Evolutionary conservation across 352 stramenopile species (phyloP).

Genomic region (Phytopythium chamaehyphon): DNA sequence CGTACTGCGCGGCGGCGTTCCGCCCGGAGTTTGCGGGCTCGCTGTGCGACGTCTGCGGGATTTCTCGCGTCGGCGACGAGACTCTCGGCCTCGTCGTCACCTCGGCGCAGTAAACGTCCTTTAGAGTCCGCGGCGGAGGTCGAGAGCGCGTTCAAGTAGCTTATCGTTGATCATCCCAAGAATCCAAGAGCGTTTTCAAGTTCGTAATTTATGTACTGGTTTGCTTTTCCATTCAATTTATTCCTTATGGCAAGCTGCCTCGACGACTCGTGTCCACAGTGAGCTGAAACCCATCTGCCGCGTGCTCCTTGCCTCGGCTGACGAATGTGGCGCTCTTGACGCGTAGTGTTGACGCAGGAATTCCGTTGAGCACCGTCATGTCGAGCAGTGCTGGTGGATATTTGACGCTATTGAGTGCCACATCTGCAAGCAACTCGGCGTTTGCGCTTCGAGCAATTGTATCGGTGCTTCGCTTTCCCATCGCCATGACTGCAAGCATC

Average conservation of each 20-base stretch:
- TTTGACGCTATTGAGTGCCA: slow-evolving; percentile 5
- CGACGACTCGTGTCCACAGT: too few relatives aligned
- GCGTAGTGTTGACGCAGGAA: neutral
- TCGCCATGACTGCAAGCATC: neutral
- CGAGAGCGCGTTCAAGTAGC: neutral
- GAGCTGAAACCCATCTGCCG: too few relatives aligned
- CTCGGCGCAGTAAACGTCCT: slow-evolving; percentile 28
- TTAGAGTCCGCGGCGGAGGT: neutral
- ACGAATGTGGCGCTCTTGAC: neutral
- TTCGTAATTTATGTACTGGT: too few relatives aligned
- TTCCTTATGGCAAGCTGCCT: too few relatives aligned
- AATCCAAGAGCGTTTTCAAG: too few relatives aligned
- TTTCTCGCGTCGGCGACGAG: slow-evolving; percentile 93
- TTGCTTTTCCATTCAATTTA: too few relatives aligned
- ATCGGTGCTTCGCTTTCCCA: slow-evolving; percentile 2
- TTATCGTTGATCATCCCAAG: neutral
- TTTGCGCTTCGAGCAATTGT: neutral
- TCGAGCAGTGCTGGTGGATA: slow-evolving; percentile 2
- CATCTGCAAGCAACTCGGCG: slow-evolving; percentile 3
- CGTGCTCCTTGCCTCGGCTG: neutral
- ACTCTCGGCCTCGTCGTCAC: slow-evolving; percentile 94
- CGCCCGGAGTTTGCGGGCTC: slow-evolving; percentile 79
- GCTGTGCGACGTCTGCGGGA: slow-evolving; percentile 91
- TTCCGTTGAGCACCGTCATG: neutral
- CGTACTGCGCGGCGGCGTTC: slow-evolving; percentile 95